These are phyloP conservation scores for Cladosporium velox DNA, from an alignment of 2,329 filamentous ascomycete genomes.

Conservation along the genomic window DNA sequence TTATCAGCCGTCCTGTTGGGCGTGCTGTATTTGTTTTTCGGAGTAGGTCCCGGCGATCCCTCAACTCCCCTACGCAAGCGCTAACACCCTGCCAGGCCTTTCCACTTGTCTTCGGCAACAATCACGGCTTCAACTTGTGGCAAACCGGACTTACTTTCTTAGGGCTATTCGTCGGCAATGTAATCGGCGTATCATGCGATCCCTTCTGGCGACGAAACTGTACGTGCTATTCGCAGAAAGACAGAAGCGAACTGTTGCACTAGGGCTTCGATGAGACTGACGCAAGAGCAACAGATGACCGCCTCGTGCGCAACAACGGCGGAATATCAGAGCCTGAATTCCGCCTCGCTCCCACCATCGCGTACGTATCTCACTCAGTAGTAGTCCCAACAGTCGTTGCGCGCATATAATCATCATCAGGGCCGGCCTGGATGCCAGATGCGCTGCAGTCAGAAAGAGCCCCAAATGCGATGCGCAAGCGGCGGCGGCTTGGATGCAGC, in stretches of 20 bases:
- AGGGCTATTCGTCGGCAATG: conserved; percentile 69
- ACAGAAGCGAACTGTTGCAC: background rate
- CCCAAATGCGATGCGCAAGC: background rate
- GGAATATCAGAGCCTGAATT: conserved; percentile 80
- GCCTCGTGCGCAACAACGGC: conserved; percentile 57
- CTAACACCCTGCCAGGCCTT: conserved; percentile 59
- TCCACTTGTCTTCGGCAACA: conserved; percentile 71
- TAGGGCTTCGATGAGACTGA: background rate
- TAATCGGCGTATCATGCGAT: conserved; percentile 62
- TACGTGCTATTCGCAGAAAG: conserved; percentile 17
- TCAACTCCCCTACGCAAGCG: background rate
- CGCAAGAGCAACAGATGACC: conserved; percentile 39
- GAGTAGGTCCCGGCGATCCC: conserved; percentile 38
- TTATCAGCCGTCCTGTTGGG: conserved; percentile 84
- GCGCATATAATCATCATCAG: background rate
- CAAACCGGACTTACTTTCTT: conserved; percentile 80
- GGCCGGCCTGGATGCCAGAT: background rate
- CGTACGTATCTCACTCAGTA: conserved; percentile 1
- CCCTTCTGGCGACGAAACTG: conserved; percentile 66
- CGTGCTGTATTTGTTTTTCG: conserved; percentile 88
- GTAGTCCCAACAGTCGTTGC: background rate
- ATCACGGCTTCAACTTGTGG: conserved; percentile 76
- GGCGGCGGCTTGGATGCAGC: background rate
- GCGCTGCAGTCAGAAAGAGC: background rate
- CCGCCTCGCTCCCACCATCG: conserved; percentile 67